Percentiles rank a stretch among this genome's conserved stretches.
Evolutionary conservation across 2,329 filamentous ascomycete genomes (phyloP).

Genomic region (Paracorniculantispora psalliotae): DNA sequence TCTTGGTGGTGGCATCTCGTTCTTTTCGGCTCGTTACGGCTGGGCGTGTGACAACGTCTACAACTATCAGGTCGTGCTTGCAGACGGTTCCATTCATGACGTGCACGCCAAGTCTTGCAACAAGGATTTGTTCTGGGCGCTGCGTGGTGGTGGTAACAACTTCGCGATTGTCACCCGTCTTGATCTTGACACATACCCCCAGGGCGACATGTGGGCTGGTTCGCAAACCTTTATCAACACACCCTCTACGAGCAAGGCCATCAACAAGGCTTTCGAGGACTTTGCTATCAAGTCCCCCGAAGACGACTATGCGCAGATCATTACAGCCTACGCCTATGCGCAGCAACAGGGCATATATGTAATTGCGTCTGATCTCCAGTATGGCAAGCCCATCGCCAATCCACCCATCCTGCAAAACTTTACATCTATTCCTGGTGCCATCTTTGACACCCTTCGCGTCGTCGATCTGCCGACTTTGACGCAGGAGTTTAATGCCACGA

Average conservation of each 20-base stretch:
- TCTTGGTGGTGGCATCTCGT: constrained; percentile 23
- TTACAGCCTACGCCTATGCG: constrained; percentile 21
- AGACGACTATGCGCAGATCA: constrained; percentile 21
- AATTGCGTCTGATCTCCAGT: constrained; percentile 19
- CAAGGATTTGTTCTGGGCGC: constrained; percentile 52
- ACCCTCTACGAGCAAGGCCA: constrained; percentile 18
- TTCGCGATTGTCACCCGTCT: constrained; percentile 53
- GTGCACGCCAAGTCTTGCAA: constrained; percentile 36
- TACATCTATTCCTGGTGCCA: constrained; percentile 17
- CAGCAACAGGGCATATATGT: constrained; percentile 15
- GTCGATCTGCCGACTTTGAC: constrained; percentile 19
- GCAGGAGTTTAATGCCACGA: constrained; percentile 19
- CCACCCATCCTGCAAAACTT: constrained; percentile 20
- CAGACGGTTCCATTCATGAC: constrained; percentile 36
- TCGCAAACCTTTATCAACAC: constrained; percentile 26
- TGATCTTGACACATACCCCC: constrained; percentile 34
- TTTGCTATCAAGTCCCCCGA: constrained; percentile 18
- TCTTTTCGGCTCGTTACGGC: constrained; percentile 19
- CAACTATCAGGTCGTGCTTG: constrained; percentile 35
- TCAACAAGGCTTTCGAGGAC: constrained; percentile 21
- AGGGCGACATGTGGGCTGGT: constrained; percentile 35
- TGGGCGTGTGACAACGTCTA: constrained; percentile 22
- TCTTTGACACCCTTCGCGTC: constrained; percentile 18
- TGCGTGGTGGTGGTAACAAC: constrained; percentile 51
- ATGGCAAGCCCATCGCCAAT: constrained; percentile 16